Base-by-base conservation (phyloP, 1,284 basidiomycete genomes). In the Ceratobasidium theobromae region DNA sequence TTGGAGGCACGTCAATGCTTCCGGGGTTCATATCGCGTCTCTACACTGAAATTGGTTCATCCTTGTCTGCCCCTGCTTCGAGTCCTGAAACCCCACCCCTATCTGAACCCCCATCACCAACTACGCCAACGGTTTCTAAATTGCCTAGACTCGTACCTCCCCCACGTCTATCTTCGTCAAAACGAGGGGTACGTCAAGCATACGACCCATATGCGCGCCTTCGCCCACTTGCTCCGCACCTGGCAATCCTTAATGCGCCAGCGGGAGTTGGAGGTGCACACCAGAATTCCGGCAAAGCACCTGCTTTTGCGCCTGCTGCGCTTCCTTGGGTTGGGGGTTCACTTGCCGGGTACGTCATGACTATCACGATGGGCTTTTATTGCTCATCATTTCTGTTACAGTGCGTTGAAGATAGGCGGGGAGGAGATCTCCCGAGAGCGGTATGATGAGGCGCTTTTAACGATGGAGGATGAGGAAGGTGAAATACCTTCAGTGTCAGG, bases 321-420 rank as follows among this genome's bases (percentile, higher is more conserved):
- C 80, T 95, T 75, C 82, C 88, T 0, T 98, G 95, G 94, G 86
- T 98, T n/a, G 95, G 95, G 2, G 95, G 92, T 0, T 94, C 91
- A 35, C 76, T 98, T 14, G 91, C 93, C 1, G 95, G 95, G 88
- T 93, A 75, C 71, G 87, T 79, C 6, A 38, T 49, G 14, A 62
- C 46, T 54, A 14, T 27, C 27, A 30, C 16, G 25, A 14, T 32
- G 4, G 21, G 9, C 40, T 46, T 67, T 5, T 38, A 49, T 21
- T 49, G 18, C 41, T 48, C 28, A 48, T 62, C 28, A 5, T 28
- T 12, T 18, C 16, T 18, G n/a, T 68, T 52, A 23, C 71, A 87
- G 86, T 0, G 80, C 89, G 11, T 79, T 97, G 58, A 95, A 96
- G 76, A 92, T 87, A 0, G 88, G 91, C 1, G 92, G 90, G 1